phyloP scores from a whole-genome alignment of 2,329 filamentous ascomycete genomes.

The Stemphylium lycopersici region DNA sequence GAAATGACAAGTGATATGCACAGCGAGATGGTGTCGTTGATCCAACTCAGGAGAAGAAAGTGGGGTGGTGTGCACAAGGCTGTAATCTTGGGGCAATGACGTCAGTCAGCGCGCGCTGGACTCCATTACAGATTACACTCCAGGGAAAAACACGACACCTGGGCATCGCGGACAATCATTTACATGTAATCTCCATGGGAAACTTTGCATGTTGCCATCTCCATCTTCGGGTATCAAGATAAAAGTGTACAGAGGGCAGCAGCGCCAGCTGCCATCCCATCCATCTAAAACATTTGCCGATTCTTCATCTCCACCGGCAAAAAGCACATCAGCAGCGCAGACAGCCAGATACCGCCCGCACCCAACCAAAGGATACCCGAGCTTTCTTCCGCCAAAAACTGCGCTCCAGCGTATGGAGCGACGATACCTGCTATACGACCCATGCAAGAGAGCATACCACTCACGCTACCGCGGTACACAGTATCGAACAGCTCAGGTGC shows the following conservation, averaged over 20 bases:
- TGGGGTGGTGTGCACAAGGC: no score
- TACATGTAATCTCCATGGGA: no score
- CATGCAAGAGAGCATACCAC: conserved; percentile 38
- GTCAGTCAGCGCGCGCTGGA: no score
- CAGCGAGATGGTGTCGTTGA: no score
- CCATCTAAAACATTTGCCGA: conserved; percentile 36
- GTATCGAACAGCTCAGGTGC: conserved; percentile 40
- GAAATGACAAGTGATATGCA: no score
- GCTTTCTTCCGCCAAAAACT: conserved; percentile 26
- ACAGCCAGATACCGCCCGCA: conserved; percentile 39
- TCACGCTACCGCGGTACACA: conserved; percentile 37
- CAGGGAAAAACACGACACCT: no score
- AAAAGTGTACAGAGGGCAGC: no score
- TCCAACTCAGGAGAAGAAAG: no score
- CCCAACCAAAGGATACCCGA: conserved; percentile 40
- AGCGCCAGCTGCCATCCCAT: not conserved
- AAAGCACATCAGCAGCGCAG: conserved; percentile 37
- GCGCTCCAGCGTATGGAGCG: conserved; percentile 36
- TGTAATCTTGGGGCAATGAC: no score
- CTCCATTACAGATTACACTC: no score
- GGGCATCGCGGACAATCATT: no score
- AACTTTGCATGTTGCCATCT: no score
- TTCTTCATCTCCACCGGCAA: conserved; percentile 40
- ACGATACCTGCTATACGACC: conserved; percentile 38
- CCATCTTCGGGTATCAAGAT: conserved; percentile 7